Base-by-base conservation (phyloP, 2,329 filamentous ascomycete genomes). In the Blastomyces parvus region DNA sequence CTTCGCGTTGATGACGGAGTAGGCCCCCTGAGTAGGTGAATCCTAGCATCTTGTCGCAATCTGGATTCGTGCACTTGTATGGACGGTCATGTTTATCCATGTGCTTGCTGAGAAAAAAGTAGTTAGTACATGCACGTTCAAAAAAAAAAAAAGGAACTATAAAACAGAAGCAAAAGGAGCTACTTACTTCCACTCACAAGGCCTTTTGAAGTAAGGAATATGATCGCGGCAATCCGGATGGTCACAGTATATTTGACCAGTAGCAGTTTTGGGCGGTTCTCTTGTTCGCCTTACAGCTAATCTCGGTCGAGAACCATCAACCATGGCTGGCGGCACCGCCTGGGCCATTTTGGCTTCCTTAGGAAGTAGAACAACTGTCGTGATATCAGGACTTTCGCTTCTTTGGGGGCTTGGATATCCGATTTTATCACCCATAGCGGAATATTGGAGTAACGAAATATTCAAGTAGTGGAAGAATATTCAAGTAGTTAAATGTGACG, bases 21-120 rank as follows among this genome's bases (percentile, higher is more conserved):
- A 97, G 84, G 3, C 93, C 93, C 19, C 93, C 93, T 0, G 90
- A 93, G 74, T 97, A 97, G 0, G 93, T 97, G 75, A 97, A 97
- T 1, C 93, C 93, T 61, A 90, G 89, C 0, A 96, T 83, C 71
- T 96, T 96, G 71, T 93, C 90, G 76, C 93, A 97, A 46, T 88
- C 89, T n/a, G 85, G 82, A 53, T 88, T 86, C 27, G 80, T 82
- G 75, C 93, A 97, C 70, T 91, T 89, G 73, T 97, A 97, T 1
- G 93, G 93, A 14, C 93, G 84, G 69, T 96, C 91, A 74, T 97
- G 93, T 74, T 96, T 96, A 78, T 97, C 93, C 92, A 97, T 97
- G 74, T 97, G 93, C 79, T 97, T 97, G 73, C 91, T 96, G 67
- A 65, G 61, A 44, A 64, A 63, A 56, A 65, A 50, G 7, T 38